Percentiles rank a stretch among this genome's conserved stretches.
Evolutionary conservation across 345 rosid species (phyloP).

Genomic region (Ceriops zippeliana): DNA sequence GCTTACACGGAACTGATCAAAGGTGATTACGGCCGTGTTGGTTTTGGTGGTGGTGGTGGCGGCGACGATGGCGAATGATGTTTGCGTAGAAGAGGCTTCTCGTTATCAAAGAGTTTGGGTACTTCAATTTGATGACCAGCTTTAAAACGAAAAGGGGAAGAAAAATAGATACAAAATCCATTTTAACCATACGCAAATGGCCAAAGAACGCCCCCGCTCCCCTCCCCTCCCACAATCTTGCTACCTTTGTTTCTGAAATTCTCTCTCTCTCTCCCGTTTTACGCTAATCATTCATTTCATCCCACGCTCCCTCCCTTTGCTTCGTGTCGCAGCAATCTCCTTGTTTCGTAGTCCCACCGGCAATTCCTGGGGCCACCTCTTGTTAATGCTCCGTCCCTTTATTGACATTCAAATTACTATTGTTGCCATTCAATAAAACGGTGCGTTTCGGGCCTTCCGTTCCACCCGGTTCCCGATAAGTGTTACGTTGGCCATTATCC

Average conservation of each 20-base stretch:
- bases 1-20: background rate
- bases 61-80: slow-evolving; percentile 17
- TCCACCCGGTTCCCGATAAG: no score
- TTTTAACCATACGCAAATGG: background rate
- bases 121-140: slow-evolving; percentile 41
- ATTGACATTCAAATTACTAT: background rate
- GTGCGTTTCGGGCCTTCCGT: no score
- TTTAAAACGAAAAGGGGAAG: slow-evolving; percentile 52
- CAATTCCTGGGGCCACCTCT: background rate
- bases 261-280: background rate
- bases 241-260: background rate
- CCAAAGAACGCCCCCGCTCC: background rate
- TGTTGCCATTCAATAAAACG: background rate
- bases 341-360: no score
- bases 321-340: no score
- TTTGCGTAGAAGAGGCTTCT: slow-evolving; percentile 46
- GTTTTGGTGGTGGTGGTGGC: slow-evolving; percentile 16
- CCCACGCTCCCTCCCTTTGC: no score
- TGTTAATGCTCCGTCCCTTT: background rate
- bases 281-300: background rate
- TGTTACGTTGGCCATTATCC: no score
- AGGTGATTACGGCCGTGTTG: background rate
- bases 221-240: background rate
- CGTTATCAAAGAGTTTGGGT: slow-evolving; percentile 37
- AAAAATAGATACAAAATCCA: slow-evolving; percentile 42